These are phyloP conservation scores for Peronospora belbahrii DNA, from an alignment of 352 stramenopile genomes.

Conservation along the genomic window DNA sequence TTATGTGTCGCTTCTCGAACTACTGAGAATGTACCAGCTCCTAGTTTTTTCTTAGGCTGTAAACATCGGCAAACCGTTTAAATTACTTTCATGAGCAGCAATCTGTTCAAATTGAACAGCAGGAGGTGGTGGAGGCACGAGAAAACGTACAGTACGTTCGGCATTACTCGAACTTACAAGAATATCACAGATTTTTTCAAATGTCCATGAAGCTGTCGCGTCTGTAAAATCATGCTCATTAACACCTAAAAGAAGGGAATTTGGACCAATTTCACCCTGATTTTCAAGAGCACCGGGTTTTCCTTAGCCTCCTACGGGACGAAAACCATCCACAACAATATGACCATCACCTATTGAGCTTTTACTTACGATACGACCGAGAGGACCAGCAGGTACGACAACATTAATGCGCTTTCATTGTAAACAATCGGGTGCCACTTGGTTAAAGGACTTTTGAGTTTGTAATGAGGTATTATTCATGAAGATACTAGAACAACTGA, in stretches of 20 bases:
- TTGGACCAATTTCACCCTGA: conserved; percentile 29
- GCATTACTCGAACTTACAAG: conserved; percentile 51
- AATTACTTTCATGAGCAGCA: conserved; percentile 12
- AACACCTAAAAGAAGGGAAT: conserved; percentile 55
- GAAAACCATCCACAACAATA: conserved; percentile 74
- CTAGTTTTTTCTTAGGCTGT: conserved; percentile 60
- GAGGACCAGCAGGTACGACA: conserved; percentile 48
- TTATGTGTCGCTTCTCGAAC: conserved; percentile 54
- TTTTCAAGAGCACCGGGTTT: conserved; percentile 36
- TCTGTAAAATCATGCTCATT: conserved; percentile 65
- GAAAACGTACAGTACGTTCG: conserved; percentile 57
- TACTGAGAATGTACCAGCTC: conserved; percentile 62
- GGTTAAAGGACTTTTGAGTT: too few species aligned
- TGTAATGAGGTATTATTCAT: too few species aligned
- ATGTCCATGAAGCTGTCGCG: conserved; percentile 26
- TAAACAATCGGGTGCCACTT: conserved; percentile 10
- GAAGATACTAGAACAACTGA: too few species aligned
- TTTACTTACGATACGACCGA: conserved; percentile 76
- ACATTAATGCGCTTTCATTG: conserved; percentile 53
- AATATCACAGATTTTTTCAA: conserved; percentile 64
- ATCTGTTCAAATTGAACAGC: conserved; percentile 30
- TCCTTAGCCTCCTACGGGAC: conserved; percentile 35
- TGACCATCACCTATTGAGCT: conserved; percentile 25
- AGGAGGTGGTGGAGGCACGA: conserved; percentile 37
- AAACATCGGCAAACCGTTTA: conserved; percentile 59